Evolutionary conservation across 306 rosid genomes (phyloP).

Genomic region (Lathyrus sativus): DNA sequence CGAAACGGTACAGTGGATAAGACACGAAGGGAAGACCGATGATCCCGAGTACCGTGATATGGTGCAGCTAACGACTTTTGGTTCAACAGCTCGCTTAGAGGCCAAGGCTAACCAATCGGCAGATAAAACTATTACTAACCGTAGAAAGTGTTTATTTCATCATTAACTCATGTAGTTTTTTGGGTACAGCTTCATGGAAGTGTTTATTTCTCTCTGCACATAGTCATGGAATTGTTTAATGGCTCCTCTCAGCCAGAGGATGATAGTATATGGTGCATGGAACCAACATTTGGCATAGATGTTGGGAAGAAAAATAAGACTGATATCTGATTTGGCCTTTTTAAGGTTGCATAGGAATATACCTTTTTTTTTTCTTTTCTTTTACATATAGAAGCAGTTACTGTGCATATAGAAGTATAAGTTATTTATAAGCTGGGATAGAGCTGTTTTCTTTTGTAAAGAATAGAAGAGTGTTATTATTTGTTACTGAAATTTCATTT

Average conservation of each 20-base stretch:
- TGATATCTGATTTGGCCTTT: constrained; percentile 15
- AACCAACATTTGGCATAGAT: constrained; percentile 6
- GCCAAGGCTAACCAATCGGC: constrained; percentile 52
- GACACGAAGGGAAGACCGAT: constrained; percentile 58
- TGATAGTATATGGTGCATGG: constrained; percentile 20
- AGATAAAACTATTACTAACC: constrained; percentile 26
- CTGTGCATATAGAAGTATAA: constrained; percentile 29
- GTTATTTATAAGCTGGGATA: constrained; percentile 19
- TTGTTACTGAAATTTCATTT: constrained; percentile 19
- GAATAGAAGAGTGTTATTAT: constrained; percentile 7
- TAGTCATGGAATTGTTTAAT: constrained; percentile 21
- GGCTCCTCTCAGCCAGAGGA: constrained; percentile 20
- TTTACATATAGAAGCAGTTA: constrained; percentile 16
- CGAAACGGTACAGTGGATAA: constrained; percentile 73
- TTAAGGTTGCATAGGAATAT: constrained; percentile 11
- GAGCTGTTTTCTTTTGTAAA: constrained; percentile 27
- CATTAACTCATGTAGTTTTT: constrained; percentile 1
- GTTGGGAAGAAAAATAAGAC: constrained; percentile 18
- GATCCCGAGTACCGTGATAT: constrained; percentile 60
- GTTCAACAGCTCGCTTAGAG: constrained; percentile 76
- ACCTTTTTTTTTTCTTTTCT: background rate
- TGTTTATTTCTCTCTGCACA: constrained; percentile 16
- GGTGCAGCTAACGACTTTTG: constrained; percentile 56
- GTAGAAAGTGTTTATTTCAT: constrained; percentile 30
- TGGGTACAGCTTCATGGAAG: constrained; percentile 29